Evolutionary conservation across 495 filamentous ascomycete genomes (phyloP).

Genomic region (Aspergillus heteromorphus): DNA sequence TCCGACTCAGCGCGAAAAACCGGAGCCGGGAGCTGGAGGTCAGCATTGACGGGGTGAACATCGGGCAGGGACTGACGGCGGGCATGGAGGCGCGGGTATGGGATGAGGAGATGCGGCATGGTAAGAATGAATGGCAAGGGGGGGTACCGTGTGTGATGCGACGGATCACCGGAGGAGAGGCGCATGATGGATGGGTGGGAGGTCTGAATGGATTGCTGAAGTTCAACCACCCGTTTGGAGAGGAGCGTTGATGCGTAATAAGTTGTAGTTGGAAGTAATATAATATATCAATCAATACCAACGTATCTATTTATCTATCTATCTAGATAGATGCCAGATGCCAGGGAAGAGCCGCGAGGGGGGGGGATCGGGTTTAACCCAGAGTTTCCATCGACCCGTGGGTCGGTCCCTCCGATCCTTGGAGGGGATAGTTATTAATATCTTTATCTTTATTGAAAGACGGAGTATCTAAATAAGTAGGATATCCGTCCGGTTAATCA

Average conservation of each 20-base stretch:
- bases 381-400: too few species aligned
- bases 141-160: constrained; percentile 56
- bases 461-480: background rate
- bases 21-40: constrained; percentile 80
- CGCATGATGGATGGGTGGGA: constrained; percentile 90
- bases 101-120: constrained; percentile 67
- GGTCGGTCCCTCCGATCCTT: too few species aligned
- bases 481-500: background rate
- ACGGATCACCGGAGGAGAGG: constrained; percentile 47
- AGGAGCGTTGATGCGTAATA: constrained; percentile 42
- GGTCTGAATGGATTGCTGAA: constrained; percentile 91
- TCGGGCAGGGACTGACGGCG: constrained; percentile 60
- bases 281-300: too few species aligned
- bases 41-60: constrained; percentile 78
- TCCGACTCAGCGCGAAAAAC: constrained; percentile 77
- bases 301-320: too few species aligned
- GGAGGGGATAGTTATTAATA: background rate
- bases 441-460: background rate
- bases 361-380: too few species aligned
- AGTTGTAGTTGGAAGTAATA: too few species aligned
- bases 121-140: constrained; percentile 59
- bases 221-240: constrained; percentile 97
- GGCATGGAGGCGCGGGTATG: constrained; percentile 87
- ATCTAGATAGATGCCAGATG: too few species aligned
- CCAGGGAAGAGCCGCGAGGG: too few species aligned